phyloP scores from a whole-genome alignment of 1,284 basidiomycete species.

The Cutaneotrichosporon curvatum region DNA sequence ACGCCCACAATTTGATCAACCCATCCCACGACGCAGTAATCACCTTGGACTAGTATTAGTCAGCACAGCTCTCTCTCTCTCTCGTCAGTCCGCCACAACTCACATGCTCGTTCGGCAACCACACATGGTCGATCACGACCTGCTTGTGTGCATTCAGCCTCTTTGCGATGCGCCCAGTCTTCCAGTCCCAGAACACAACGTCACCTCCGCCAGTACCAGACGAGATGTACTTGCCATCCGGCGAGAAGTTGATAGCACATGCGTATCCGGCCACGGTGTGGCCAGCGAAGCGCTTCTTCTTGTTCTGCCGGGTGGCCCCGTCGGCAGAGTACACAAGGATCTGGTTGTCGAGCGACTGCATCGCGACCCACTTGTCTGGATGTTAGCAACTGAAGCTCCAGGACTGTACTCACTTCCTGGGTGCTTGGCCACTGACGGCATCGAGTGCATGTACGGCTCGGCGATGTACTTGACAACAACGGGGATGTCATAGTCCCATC shows the following conservation, averaged over 20 bases:
- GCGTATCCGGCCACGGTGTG: slow-evolving; percentile 96
- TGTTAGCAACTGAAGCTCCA: slow-evolving; percentile 7
- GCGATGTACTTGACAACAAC: slow-evolving; percentile 99
- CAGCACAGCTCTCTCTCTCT: slow-evolving; percentile 4
- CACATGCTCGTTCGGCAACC: slow-evolving; percentile 95
- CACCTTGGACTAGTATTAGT: slow-evolving; percentile 67
- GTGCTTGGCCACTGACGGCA: slow-evolving; percentile 93
- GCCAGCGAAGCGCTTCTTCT: slow-evolving; percentile 95
- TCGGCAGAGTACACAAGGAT: slow-evolving; percentile 95
- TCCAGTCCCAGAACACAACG: slow-evolving; percentile 99
- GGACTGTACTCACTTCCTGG: slow-evolving; percentile 67
- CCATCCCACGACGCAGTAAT: slow-evolving; percentile 97
- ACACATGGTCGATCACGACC: slow-evolving; percentile 93
- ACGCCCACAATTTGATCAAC: slow-evolving; percentile 86
- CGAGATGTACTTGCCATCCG: slow-evolving; percentile 92
- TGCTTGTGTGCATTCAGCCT: slow-evolving; percentile 81
- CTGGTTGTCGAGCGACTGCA: slow-evolving; percentile 96
- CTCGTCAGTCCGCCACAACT: too few species aligned
- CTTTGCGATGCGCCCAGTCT: slow-evolving; percentile 88
- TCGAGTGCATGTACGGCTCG: slow-evolving; percentile 98
- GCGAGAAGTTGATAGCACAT: slow-evolving; percentile 91
- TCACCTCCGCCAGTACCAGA: slow-evolving; percentile 93
- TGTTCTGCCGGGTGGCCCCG: slow-evolving; percentile 86
- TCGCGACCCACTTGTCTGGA: slow-evolving; percentile 89
- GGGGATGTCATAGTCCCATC: slow-evolving; percentile 97